These are phyloP conservation scores for Blastocystis sp. DNA, from an alignment of 352 stramenopile species.

Conservation along the genomic window DNA sequence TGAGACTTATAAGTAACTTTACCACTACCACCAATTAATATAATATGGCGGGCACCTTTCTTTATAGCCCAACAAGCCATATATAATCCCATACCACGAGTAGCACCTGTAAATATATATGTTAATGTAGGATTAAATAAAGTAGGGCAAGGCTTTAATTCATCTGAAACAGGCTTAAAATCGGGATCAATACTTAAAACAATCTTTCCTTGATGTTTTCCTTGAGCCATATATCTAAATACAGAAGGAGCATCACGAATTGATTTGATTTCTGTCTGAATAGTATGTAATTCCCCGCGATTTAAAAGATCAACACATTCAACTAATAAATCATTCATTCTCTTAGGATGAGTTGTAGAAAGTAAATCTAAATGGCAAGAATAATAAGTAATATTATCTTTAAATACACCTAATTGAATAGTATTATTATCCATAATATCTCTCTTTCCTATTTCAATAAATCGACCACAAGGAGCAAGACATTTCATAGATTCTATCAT, in stretches of 20 bases:
- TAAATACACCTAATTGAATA: constrained; percentile 2
- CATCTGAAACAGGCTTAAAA: constrained; percentile 13
- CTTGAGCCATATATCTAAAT: constrained; percentile 9
- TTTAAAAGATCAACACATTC: not conserved
- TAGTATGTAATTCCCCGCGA: constrained; percentile 1
- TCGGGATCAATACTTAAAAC: too few relatives aligned
- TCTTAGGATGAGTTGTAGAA: not conserved
- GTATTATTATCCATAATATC: constrained; percentile 18
- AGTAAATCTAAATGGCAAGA: constrained; percentile 32
- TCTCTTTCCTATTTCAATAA: constrained; percentile 36
- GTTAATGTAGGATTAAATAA: not conserved
- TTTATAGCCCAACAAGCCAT: constrained; percentile 6
- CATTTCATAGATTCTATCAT: constrained; percentile 21
- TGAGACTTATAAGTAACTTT: not conserved
- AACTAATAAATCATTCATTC: constrained; percentile 12
- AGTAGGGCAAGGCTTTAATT: not conserved
- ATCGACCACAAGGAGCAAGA: constrained; percentile 18
- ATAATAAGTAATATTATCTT: constrained; percentile 34
- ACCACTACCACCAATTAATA: constrained; percentile 8
- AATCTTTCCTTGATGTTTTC: constrained; percentile 31
- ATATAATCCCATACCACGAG: constrained; percentile 5
- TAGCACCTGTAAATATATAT: constrained; percentile 21
- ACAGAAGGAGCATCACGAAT: constrained; percentile 16
- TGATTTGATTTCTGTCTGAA: constrained; percentile 15
- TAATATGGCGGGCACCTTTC: constrained; percentile 15